Evolutionary conservation across 805 yeast genomes (phyloP).

Genomic region (Saturnispora sanitii): DNA sequence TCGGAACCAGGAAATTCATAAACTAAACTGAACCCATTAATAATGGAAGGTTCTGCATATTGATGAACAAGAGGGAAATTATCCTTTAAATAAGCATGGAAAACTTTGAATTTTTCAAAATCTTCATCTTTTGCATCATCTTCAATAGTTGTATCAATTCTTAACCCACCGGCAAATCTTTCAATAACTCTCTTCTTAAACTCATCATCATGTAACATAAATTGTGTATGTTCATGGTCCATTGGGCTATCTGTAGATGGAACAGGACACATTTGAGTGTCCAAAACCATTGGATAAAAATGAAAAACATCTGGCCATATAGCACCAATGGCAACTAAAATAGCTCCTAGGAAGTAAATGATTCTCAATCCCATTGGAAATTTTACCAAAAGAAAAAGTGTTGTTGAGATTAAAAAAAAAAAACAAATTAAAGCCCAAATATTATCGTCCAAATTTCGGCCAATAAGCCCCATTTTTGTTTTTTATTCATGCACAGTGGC

Average conservation of each 20-base stretch:
- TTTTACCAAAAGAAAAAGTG: too few relatives aligned
- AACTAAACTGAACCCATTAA: slow-evolving; percentile 56
- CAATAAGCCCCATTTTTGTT: too few relatives aligned
- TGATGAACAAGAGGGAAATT: slow-evolving; percentile 44
- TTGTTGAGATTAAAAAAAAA: too few relatives aligned
- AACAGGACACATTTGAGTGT: slow-evolving; percentile 36
- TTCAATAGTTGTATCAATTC: slow-evolving; percentile 40
- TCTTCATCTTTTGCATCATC: slow-evolving; percentile 14
- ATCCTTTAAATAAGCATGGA: slow-evolving; percentile 13
- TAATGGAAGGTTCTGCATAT: slow-evolving; percentile 37
- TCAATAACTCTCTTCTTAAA: slow-evolving; percentile 30
- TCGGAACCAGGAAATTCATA: slow-evolving; percentile 53
- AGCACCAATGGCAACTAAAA: neutral
- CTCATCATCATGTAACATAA: slow-evolving; percentile 26
- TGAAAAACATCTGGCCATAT: slow-evolving; percentile 7
- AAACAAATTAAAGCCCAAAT: too few relatives aligned
- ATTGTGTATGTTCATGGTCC: slow-evolving; percentile 12
- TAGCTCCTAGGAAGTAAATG: neutral
- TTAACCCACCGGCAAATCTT: slow-evolving; percentile 39
- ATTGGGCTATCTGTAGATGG: slow-evolving; percentile 18
- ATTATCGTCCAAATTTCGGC: neutral
- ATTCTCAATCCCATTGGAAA: neutral
- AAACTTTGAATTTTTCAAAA: slow-evolving; percentile 17
- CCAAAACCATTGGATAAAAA: slow-evolving; percentile 4
- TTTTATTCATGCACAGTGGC: too few relatives aligned